Base-by-base conservation (phyloP, 495 filamentous ascomycete species). In the Emericellopsis terricola region DNA sequence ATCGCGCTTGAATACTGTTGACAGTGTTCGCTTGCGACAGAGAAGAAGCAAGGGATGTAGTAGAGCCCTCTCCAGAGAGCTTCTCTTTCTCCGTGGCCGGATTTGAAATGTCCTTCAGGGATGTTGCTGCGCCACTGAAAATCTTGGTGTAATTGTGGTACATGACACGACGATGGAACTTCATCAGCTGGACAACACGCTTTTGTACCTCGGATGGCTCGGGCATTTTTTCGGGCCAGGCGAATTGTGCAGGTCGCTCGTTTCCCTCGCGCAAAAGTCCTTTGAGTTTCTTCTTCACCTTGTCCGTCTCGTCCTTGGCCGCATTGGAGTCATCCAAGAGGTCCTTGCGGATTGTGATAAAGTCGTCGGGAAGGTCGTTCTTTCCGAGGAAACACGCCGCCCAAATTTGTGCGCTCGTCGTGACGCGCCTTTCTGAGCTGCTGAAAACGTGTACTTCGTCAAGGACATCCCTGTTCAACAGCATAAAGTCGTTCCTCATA, bases 221-320 rank as follows among this genome's bases (percentile, higher is more conserved):
- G 10, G 86, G 82, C 52, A 87, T 84, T 40, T 85, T 81, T 34
- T 81, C 75, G n/a, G 89, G 89, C 89, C 89, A 97, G 28, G 87
- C 83, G 49, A 97, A 97, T 48, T 96, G 86, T 13, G 83, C 71
- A 11, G 89, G 86, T 5, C 87, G 79, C 40, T 79, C 66, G 35
- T 79, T 82, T 2, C 91, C 91, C 50, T 91, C 77, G 17, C 89
- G 69, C 34, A 97, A 57, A 24, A 97, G 64, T 2, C 78, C 70
- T 57, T 97, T 97, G 4, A 97, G 64, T 70, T 91, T 94, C 68
- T 94, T 96, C 64, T 97, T 97, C 30, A 97, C 89, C 51, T 91
- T 94, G 55, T 97, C 89, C 86, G 94, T 97, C 44, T 91, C 86
- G 55, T 96, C 91, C 52, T 97, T 97, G 34, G 89, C 89, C n/a